Evolutionary conservation across 108 stramenopile species (phyloP), one percentile per base, ranked within the genome.

Genomic region (Cylindrotheca closterium): DNA sequence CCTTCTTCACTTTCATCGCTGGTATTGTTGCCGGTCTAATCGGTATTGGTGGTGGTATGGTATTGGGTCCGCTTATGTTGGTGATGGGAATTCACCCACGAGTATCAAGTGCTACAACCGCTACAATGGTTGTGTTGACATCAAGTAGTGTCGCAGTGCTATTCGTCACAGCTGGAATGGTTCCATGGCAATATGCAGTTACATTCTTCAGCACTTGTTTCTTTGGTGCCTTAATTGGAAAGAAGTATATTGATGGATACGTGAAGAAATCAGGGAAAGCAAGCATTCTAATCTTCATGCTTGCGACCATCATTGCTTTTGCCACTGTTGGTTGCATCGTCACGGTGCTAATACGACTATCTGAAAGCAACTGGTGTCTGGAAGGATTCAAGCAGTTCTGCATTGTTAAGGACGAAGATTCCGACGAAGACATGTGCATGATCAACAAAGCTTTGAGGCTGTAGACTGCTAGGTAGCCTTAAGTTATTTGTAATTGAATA

Each of bases 41-140:
- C 65, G 89, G 89, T 24, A 83, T 90, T 58, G 89, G 89, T 26
- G 89, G 89, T 18, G 89, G 85, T n/a, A 90, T 86, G 81, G 79
- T 90, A 4, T 33, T 83, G 23, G 84, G 82, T 12, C 89, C 89
- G 3, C 58, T 90, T 18, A 85, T 90, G 83, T 50, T 90, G 4
- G 75, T 79, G 26, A 84, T 85, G 83, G 84, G 85, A 24, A 68
- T 90, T 29, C 51, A 90, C 58, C 89, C 89, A 10, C 58, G 71
- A 21, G 89, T 90, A 1, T 81, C 82, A 3, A 79, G 77, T 37
- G 83, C 89, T 24, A 90, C 89, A 7, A 83, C 77, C 17, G 85
- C 85, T 2, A 71, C 79, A 23, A 87, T 90, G 85, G 79, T 90
- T 74, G 59, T 90, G 22, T 55, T 90, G 42, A 90, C 89, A 2